Evolutionary conservation across 176 grass and related monocot species (phyloP).

Genomic region (Poa annua): DNA sequence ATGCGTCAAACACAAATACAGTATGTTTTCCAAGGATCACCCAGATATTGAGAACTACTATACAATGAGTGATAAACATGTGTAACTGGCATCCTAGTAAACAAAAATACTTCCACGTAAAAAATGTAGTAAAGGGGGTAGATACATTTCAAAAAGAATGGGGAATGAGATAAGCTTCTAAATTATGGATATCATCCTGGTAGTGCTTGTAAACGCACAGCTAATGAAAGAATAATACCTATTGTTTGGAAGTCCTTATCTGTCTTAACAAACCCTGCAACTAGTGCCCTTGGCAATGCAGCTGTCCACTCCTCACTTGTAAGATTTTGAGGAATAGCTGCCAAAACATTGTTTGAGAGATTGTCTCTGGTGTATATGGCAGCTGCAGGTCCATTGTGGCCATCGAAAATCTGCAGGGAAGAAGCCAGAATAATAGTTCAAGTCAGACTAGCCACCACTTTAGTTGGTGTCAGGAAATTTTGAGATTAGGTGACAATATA

Average conservation of each 20-base stretch:
- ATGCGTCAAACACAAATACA: conserved; percentile 14
- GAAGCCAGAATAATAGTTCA: conserved; percentile 44
- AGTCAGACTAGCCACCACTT: conserved; percentile 45
- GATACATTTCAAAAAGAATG: neutral
- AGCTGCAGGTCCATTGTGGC: conserved; percentile 87
- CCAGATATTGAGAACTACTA: conserved; percentile 26
- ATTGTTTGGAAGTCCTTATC: conserved; percentile 85
- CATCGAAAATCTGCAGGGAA: conserved; percentile 81
- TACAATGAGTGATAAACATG: conserved; percentile 6
- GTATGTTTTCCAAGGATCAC: conserved; percentile 17
- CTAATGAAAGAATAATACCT: conserved; percentile 53
- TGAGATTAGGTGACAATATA: conserved; percentile 16
- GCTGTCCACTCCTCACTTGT: conserved; percentile 88
- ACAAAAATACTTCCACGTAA: neutral
- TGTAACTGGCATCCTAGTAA: conserved; percentile 15
- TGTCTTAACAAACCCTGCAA: conserved; percentile 97
- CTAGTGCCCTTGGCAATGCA: conserved; percentile 85
- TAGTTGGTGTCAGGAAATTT: conserved; percentile 18
- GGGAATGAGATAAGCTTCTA: neutral
- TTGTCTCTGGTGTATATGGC: conserved; percentile 88
- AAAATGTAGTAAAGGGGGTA: conserved; percentile 8
- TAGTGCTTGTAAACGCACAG: conserved; percentile 1
- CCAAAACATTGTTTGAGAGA: conserved; percentile 71
- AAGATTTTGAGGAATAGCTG: conserved; percentile 82
- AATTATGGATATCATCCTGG: neutral